Conservation (phyloP, 768 basidiomycete genomes). For the Serendipita sp. region DNA sequence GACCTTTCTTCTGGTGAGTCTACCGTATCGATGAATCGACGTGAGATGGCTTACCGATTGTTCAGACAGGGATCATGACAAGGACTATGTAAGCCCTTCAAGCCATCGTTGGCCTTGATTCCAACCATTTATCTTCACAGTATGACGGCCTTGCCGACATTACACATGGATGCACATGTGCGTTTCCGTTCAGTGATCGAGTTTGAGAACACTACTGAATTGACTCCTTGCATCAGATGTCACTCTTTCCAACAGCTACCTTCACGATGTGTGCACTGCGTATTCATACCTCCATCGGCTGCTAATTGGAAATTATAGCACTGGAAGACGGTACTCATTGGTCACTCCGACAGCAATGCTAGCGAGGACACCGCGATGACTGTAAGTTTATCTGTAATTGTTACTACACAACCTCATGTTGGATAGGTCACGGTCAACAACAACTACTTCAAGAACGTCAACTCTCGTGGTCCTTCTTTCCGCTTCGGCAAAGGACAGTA, state of each 20-base stretch:
- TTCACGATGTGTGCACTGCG: not conserved
- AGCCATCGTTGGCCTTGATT: not conserved
- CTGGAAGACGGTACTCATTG: constrained; percentile 32
- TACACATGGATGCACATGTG: constrained; percentile 28
- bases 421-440: constrained; percentile 26
- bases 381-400: not conserved
- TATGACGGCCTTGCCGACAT: constrained; percentile 33
- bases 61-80: constrained; percentile 32
- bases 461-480: constrained; percentile 29
- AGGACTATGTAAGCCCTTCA: too few relatives aligned
- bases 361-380: constrained; percentile 15
- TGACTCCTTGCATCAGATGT: too few relatives aligned
- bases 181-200: too few relatives aligned
- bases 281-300: not conserved
- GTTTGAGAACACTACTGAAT: too few relatives aligned
- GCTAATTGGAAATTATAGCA: constrained; percentile 17
- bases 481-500: constrained; percentile 9
- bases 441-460: constrained; percentile 21
- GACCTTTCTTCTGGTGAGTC: too few relatives aligned
- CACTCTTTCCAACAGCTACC: not conserved
- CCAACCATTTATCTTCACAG: constrained; percentile 18
- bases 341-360: constrained; percentile 30
- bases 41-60: too few relatives aligned
- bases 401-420: constrained; percentile 20
- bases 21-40: too few relatives aligned